Base-by-base conservation (phyloP, 2,329 filamentous ascomycete species). In the Dactylellina parvicollis region DNA sequence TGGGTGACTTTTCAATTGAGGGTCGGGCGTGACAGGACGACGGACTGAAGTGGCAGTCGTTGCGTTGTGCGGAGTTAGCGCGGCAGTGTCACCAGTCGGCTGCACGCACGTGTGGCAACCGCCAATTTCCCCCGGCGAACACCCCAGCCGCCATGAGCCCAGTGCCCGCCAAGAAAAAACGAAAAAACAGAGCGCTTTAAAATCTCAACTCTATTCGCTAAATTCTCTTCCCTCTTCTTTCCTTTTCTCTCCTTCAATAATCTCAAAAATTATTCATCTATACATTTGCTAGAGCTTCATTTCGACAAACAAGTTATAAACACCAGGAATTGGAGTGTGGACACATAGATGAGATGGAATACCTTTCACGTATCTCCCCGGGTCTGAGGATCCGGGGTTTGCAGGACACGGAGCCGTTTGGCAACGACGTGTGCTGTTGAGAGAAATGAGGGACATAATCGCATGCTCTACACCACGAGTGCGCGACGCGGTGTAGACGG, bases 211-310 rank as follows among this genome's bases (percentile, higher is more conserved):
- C 34, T 32, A 22, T 14, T 20, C 8, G 14, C 26, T 22, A 36
- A 34, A 22, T 40, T 47, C 54, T 38, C 52, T 55, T 55, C 22
- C 34, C 18, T 24, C 56, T 44, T 74, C 42, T 62, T 44, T 74
- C 42, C 30, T 59, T 38, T 67, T 62, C 24, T 38, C 22, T 60
- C 42, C 56, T 59, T 50, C 38, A 47, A 52, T 54, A 69, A 74
- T 69, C 61, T 73, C 70, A 74, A 74, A 69, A 74, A 56, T 28
- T 56, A 38, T 62, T 70, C 64, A 74, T 74, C 70, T 74, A 69
- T 67, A 69, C 61, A 74, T 69, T 50, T 74, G 70, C 70, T 74
- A 74, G 70, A 74, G 70, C 70, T 69, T 67, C 62, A 69, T 74
- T 66, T 74, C 62, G 57, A 55, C 64, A 62, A 47, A 34, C 42